Conservation (phyloP, 345 rosid species). For the Murraya koenigii region DNA sequence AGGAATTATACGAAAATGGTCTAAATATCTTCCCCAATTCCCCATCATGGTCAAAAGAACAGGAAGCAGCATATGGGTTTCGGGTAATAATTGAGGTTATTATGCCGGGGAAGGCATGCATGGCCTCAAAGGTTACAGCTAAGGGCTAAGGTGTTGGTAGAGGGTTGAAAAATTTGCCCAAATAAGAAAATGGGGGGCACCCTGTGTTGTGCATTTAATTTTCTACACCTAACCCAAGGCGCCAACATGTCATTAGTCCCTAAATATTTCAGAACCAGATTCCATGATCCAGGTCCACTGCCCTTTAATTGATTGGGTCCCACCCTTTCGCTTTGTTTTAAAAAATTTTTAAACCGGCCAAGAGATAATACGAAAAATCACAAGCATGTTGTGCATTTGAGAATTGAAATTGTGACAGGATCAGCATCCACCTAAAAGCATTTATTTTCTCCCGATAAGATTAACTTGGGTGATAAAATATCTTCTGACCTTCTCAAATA, state of each 20-base stretch:
- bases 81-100: background rate
- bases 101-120: background rate
- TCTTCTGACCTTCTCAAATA: slow-evolving; percentile 6
- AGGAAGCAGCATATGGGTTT: background rate
- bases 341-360: background rate
- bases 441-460: slow-evolving; percentile 26
- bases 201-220: background rate
- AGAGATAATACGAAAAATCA: background rate
- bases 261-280: slow-evolving; percentile 19
- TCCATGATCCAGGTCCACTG: slow-evolving; percentile 19
- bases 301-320: background rate
- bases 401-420: slow-evolving; percentile 19
- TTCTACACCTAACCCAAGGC: slow-evolving; percentile 3
- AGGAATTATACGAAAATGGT: background rate
- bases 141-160: slow-evolving; percentile 3
- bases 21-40: background rate
- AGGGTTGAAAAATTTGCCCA: slow-evolving; percentile 5
- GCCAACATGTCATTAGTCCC: slow-evolving; percentile 1
- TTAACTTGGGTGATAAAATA: background rate
- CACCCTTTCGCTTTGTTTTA: background rate
- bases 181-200: background rate
- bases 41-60: background rate
- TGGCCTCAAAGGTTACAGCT: slow-evolving; percentile 1
- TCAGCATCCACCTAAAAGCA: slow-evolving; percentile 30
- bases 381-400: background rate